Percentiles rank a stretch among this genome's conserved stretches.
Evolutionary conservation across 371 early-diverging fungal genomes (phyloP).

Genomic region (Zancudomyces culisetae): DNA sequence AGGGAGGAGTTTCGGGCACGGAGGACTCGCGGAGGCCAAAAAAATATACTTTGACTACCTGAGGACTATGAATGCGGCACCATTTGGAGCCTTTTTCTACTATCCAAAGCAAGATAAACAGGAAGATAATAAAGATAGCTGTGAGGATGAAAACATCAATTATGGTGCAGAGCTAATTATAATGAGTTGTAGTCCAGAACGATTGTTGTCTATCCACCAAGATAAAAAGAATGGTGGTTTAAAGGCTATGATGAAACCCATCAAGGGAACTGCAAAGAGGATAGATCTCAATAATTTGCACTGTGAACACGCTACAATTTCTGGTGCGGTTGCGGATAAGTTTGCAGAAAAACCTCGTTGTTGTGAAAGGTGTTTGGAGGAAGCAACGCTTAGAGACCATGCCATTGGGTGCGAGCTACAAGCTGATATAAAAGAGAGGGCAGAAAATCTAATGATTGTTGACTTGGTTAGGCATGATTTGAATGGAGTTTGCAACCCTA

Average conservation of each 20-base stretch:
- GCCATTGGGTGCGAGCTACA: slow-evolving; percentile 30
- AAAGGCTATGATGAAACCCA: slow-evolving; percentile 79
- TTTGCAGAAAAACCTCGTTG: background rate
- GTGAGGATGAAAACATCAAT: slow-evolving; percentile 4
- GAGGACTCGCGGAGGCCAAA: background rate
- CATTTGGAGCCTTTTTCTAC: slow-evolving; percentile 55
- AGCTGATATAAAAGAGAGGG: slow-evolving; percentile 69
- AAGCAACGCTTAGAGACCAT: slow-evolving; percentile 21
- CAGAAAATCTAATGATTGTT: slow-evolving; percentile 96
- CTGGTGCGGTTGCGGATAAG: background rate
- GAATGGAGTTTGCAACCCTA: slow-evolving; percentile 32
- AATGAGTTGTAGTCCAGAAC: slow-evolving; percentile 46
- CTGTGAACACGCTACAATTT: background rate
- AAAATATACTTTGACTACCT: background rate
- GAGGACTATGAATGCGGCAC: slow-evolving; percentile 67
- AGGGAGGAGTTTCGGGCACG: background rate
- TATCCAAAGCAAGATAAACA: too few relatives aligned
- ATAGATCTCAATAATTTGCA: background rate
- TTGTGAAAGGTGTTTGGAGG: slow-evolving; percentile 13
- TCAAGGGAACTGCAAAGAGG: slow-evolving; percentile 67
- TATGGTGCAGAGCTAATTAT: background rate
- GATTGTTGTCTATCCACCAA: slow-evolving; percentile 36
- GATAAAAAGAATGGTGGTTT: slow-evolving; percentile 12
- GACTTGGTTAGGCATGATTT: slow-evolving; percentile 91
- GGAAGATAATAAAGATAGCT: too few relatives aligned